Percentiles rank a stretch among this genome's conserved stretches.
Evolutionary conservation across 768 basidiomycete species (phyloP).

Genomic region (Pisolithus tinctorius): DNA sequence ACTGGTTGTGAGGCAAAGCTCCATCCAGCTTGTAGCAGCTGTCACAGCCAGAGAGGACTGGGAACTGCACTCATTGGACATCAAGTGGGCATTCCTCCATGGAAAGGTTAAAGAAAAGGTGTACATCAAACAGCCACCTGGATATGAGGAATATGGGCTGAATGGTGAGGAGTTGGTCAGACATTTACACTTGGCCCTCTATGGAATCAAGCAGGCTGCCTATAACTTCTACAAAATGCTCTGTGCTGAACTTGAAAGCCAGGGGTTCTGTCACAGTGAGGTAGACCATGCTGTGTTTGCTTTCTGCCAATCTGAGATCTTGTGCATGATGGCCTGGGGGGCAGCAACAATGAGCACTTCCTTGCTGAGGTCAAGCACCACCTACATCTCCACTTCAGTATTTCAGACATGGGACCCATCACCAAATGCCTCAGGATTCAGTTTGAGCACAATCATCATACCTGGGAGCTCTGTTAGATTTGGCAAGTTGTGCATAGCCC

Average conservation of each 20-base stretch:
- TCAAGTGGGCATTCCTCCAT: not conserved
- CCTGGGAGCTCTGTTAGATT: no score
- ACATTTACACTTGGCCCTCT: no score
- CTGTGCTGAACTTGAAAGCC: not conserved
- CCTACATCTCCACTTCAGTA: no score
- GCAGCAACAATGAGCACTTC: no score
- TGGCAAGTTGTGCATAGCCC: no score
- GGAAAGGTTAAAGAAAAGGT: conserved; percentile 15
- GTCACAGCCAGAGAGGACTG: not conserved
- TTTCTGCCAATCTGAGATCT: not conserved
- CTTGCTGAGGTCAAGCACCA: no score
- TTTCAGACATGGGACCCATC: no score
- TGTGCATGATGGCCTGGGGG: no score
- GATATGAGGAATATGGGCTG: conserved; percentile 14
- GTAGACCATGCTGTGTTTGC: not conserved
- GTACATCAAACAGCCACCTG: conserved; percentile 32
- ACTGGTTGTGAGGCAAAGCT: no score
- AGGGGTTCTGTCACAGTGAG: not conserved
- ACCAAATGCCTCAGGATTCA: no score
- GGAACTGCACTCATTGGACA: not conserved
- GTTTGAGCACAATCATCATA: no score
- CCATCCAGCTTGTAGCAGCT: not conserved
- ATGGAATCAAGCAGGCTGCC: not conserved
- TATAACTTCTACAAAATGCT: not conserved
- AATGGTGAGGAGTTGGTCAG: no score